phyloP scores from a whole-genome alignment of 345 rosid genomes.

The Acer saccharum region DNA sequence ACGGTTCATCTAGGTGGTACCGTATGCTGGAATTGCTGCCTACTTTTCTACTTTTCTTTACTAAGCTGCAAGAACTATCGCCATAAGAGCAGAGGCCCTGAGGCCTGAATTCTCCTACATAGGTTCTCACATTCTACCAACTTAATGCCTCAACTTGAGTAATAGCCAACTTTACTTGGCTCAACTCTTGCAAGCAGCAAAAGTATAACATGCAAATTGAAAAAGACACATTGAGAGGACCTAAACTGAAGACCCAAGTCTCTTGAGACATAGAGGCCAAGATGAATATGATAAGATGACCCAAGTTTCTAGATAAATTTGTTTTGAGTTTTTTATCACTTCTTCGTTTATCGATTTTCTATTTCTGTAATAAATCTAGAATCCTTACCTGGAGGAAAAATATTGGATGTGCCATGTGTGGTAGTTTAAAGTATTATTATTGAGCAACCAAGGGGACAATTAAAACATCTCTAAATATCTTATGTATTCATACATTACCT shows the following conservation, averaged over 20 bases:
- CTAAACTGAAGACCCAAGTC: too few species aligned
- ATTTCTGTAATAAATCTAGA: neutral
- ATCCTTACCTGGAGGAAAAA: neutral
- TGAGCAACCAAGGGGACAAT: neutral
- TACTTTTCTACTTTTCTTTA: neutral
- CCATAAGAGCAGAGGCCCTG: too few species aligned
- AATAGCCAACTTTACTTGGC: too few species aligned
- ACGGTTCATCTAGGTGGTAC: neutral
- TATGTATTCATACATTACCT: neutral
- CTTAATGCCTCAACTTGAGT: too few species aligned
- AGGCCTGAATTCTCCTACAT: too few species aligned
- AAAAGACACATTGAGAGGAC: too few species aligned
- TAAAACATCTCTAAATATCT: neutral
- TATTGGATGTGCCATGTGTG: neutral
- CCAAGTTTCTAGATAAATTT: neutral
- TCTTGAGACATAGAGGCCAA: too few species aligned
- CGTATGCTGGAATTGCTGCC: neutral
- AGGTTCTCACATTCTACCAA: too few species aligned
- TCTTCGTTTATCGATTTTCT: neutral
- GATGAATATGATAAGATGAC: too few species aligned
- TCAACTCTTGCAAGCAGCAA: too few species aligned
- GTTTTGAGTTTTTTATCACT: neutral
- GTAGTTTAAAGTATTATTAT: neutral
- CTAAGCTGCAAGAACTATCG: too few species aligned
- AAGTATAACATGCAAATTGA: too few species aligned